Base-by-base conservation (phyloP, 345 rosid genomes). In the Schrenkiella parvula region DNA sequence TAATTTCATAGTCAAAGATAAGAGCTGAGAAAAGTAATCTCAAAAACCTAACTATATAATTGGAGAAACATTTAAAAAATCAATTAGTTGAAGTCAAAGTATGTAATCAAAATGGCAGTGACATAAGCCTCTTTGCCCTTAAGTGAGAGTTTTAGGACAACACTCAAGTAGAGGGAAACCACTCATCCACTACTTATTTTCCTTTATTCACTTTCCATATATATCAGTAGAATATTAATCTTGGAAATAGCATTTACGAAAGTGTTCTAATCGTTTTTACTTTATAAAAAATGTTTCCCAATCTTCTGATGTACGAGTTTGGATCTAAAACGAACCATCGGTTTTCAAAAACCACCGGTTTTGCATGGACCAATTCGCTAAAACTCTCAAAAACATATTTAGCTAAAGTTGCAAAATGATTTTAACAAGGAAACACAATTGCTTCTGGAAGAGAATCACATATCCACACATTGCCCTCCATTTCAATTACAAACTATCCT, bases 141-240 rank as follows among this genome's bases (percentile, higher is more conserved):
- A 66, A 51, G 66, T 62, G 52, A 5, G 23, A 62, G 39, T 42
- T 66, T 11, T 52, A 66, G 61, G 71, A 66, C 71, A 53, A 52
- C 52, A 0, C 61, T 38, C 25, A 66, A 66, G 71, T 37, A 50
- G 61, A 66, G 61, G 71, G 71, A 37, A 66, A 8, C 61, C 62
- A 67, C 71, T 66, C 60, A 22, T 52, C 61, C 71, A 52, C 50
- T 39, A 66, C 60, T 52, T 38, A 10, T n/a, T 37, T 52, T 26
- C 21, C 22, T 2, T 52, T 66, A 38, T 50, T 29, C 39, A 29
- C 28, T 19, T 64, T 26, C 37, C 38, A 6, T 42, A 37, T 12
- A 37, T 58, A 15, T 29, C 59, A 29, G 29, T 54, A n/a, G 18
- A 51, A 25, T 25, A 52, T 14, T 52, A 52, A 26, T 52, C 19